phyloP scores from a whole-genome alignment of 2,329 filamentous ascomycete genomes.

The Aspergillus eucalypticola region DNA sequence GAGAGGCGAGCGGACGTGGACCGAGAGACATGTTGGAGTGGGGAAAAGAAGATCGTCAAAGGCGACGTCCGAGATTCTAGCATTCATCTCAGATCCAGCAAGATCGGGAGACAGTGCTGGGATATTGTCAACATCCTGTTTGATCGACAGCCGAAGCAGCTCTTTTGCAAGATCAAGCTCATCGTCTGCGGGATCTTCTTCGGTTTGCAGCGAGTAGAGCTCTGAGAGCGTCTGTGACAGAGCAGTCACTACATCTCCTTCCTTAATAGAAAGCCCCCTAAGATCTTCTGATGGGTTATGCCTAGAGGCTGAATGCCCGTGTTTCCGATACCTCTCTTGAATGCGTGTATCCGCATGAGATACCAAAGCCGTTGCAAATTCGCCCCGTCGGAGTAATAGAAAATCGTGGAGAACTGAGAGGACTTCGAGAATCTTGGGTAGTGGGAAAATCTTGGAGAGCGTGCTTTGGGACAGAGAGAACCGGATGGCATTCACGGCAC shows the following conservation, averaged over 20 bases:
- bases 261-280: slow-evolving; percentile 71
- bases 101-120: slow-evolving; percentile 25
- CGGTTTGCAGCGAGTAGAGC: slow-evolving; percentile 73
- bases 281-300: slow-evolving; percentile 55
- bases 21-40: slow-evolving; percentile 67
- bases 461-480: slow-evolving; percentile 80
- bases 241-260: slow-evolving; percentile 78
- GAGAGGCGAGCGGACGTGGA: slow-evolving; percentile 76
- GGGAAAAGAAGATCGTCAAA: slow-evolving; percentile 85
- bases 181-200: slow-evolving; percentile 73
- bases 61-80: slow-evolving; percentile 45
- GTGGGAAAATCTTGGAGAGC: slow-evolving; percentile 76
- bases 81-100: slow-evolving; percentile 20
- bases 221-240: slow-evolving; percentile 76
- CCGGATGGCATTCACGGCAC: slow-evolving; percentile 73
- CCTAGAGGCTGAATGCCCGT: slow-evolving; percentile 52
- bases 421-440: slow-evolving; percentile 73
- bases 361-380: slow-evolving; percentile 86
- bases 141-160: slow-evolving; percentile 65
- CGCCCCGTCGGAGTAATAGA: slow-evolving; percentile 81
- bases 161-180: slow-evolving; percentile 79
- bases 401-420: slow-evolving; percentile 80
- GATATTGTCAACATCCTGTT: slow-evolving; percentile 36
- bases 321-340: slow-evolving; percentile 68
- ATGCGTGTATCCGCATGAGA: slow-evolving; percentile 80